These are phyloP conservation scores for Saccharomyces hybrid DNA, from an alignment of 1,139 yeast genomes.

Conservation along the genomic window DNA sequence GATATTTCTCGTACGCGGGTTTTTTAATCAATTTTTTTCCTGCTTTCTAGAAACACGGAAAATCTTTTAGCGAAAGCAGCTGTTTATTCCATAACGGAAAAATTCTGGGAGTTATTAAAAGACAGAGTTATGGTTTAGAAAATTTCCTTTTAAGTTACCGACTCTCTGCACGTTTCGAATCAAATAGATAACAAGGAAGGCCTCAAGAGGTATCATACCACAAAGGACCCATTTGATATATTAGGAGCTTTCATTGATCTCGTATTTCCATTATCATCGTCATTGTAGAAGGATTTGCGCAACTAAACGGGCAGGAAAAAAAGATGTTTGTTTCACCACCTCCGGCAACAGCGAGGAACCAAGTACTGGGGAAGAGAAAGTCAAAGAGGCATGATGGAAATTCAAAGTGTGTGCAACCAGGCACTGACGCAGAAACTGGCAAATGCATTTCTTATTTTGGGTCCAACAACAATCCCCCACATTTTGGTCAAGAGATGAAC, in stretches of 20 bases:
- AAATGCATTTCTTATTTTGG: neutral
- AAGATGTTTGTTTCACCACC: constrained; percentile 31
- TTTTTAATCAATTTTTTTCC: neutral
- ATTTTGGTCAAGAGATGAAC: constrained; percentile 1
- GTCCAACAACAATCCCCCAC: neutral
- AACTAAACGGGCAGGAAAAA: neutral
- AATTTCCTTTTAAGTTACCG: neutral
- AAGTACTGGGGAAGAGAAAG: constrained; percentile 17
- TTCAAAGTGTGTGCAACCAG: neutral
- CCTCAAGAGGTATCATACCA: neutral
- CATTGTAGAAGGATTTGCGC: neutral
- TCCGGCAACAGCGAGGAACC: constrained; percentile 23
- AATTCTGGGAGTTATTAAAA: neutral
- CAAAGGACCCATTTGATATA: neutral
- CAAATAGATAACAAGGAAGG: neutral
- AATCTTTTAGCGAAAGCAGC: neutral
- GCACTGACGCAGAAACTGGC: neutral
- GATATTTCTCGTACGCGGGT: neutral
- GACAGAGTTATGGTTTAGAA: neutral
- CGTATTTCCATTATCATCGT: neutral
- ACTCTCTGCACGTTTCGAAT: neutral
- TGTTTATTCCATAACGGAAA: neutral
- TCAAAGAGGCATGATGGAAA: constrained; percentile 9
- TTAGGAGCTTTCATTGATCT: neutral
- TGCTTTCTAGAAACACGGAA: neutral